Percentiles rank a stretch among this genome's conserved stretches.
These are phyloP conservation scores for Zasmidium citrigriseum DNA, from an alignment of 2,329 filamentous ascomycete species.

Conservation along the genomic window DNA sequence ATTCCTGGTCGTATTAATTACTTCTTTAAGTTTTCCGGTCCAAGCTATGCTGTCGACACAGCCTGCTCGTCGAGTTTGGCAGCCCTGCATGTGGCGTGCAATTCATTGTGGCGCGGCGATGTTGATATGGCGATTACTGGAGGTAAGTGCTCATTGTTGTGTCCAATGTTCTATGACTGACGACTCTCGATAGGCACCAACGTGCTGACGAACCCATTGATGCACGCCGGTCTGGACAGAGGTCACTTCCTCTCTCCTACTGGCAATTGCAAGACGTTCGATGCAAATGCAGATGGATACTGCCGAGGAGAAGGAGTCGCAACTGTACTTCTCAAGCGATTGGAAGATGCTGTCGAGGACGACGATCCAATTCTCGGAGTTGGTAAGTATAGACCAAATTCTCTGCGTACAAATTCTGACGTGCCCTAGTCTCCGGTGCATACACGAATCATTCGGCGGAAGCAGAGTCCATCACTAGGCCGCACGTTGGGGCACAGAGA, in stretches of 20 bases:
- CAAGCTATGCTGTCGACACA: slow-evolving; percentile 15
- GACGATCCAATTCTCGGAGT: slow-evolving; percentile 38
- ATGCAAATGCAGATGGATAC: slow-evolving; percentile 36
- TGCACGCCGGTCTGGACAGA: slow-evolving; percentile 15
- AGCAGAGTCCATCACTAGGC: slow-evolving; percentile 11
- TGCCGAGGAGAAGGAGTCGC: slow-evolving; percentile 33
- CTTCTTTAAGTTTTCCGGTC: slow-evolving; percentile 7
- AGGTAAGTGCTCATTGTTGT: neutral
- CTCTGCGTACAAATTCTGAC: slow-evolving; percentile 40
- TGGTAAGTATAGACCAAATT: slow-evolving; percentile 1
- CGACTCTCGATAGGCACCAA: slow-evolving; percentile 6
- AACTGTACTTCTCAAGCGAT: slow-evolving; percentile 40
- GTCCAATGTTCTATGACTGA: no score
- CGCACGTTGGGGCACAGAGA: slow-evolving; percentile 19
- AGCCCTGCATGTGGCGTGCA: slow-evolving; percentile 8
- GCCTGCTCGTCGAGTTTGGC: slow-evolving; percentile 12
- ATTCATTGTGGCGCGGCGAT: slow-evolving; percentile 10
- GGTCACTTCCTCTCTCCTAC: slow-evolving; percentile 20
- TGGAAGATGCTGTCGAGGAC: slow-evolving; percentile 38
- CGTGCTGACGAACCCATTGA: slow-evolving; percentile 14
- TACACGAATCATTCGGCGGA: slow-evolving; percentile 3
- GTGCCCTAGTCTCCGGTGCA: slow-evolving; percentile 2
- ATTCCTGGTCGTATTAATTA: slow-evolving; percentile 10
- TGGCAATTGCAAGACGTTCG: slow-evolving; percentile 33
- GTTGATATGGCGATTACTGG: slow-evolving; percentile 10